A percentile compares a stretch with the other conserved stretches of the same genome.
phyloP scores from a whole-genome alignment of 2,329 filamentous ascomycete species.

The Trichoderma koningiopsis region DNA sequence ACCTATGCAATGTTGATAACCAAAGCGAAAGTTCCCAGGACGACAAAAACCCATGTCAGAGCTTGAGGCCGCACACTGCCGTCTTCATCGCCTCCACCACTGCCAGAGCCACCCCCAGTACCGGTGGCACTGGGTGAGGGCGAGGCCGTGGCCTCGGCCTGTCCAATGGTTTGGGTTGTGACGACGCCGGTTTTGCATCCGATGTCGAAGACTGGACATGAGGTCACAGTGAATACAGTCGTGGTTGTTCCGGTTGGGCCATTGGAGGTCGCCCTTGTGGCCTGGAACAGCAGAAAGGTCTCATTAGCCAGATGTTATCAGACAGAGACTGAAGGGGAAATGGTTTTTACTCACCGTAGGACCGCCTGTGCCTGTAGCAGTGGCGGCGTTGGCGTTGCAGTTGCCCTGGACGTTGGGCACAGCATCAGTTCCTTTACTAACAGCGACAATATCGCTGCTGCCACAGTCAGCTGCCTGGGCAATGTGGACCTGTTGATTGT shows the following conservation, averaged over 20 bases:
- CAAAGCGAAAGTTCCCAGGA: constrained; percentile 10
- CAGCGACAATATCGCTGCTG: constrained; percentile 41
- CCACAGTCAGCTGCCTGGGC: constrained; percentile 47
- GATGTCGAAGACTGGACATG: constrained; percentile 32
- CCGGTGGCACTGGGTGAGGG: background rate
- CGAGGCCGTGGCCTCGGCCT: constrained; percentile 12
- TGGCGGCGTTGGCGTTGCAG: constrained; percentile 39
- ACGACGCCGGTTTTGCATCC: constrained; percentile 31
- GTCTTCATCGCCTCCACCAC: constrained; percentile 20
- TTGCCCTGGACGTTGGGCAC: constrained; percentile 41
- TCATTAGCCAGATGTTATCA: background rate
- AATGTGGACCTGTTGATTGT: constrained; percentile 46
- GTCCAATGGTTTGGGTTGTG: constrained; percentile 30
- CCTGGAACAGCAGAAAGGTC: constrained; percentile 9
- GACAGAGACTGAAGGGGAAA: background rate
- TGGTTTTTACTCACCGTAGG: constrained; percentile 12
- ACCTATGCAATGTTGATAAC: constrained; percentile 15
- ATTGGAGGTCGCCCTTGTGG: constrained; percentile 14
- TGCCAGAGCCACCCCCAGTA: background rate
- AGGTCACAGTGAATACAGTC: constrained; percentile 34
- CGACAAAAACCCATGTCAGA: constrained; percentile 13
- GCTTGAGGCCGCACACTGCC: constrained; percentile 22
- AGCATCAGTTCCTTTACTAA: constrained; percentile 38
- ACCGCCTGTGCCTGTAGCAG: background rate
- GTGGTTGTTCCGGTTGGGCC: constrained; percentile 30